Conservation (phyloP, 345 rosid genomes). For the Eucalyptus marginata region DNA sequence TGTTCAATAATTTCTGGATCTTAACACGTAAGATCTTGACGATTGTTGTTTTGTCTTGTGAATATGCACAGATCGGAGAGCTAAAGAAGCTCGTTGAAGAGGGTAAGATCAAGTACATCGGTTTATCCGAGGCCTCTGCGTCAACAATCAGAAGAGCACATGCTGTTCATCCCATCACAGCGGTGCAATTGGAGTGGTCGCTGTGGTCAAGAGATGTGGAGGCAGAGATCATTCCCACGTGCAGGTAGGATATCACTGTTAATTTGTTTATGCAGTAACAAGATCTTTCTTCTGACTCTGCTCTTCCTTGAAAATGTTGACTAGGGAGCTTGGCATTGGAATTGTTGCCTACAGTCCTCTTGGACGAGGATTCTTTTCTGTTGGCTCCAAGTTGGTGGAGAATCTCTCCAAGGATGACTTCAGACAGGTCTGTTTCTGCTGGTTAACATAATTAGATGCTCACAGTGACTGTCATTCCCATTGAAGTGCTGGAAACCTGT, state of each 20-base stretch:
- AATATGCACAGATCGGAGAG: background rate
- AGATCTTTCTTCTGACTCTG: background rate
- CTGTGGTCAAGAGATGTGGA: constrained; percentile 78
- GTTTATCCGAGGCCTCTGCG: constrained; percentile 74
- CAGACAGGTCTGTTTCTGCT: constrained; percentile 25
- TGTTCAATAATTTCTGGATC: background rate
- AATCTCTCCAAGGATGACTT: constrained; percentile 22
- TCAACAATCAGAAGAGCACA: constrained; percentile 77
- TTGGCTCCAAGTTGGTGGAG: constrained; percentile 53
- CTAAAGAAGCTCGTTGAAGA: constrained; percentile 11
- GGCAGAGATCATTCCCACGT: constrained; percentile 47
- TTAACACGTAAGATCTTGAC: background rate
- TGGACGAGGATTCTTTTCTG: constrained; percentile 55
- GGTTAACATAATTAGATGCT: background rate
- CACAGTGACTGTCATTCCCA: background rate
- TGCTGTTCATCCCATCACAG: constrained; percentile 68
- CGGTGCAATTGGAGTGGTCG: constrained; percentile 76
- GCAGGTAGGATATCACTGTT: background rate
- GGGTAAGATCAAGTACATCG: constrained; percentile 64
- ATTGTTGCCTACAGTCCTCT: constrained; percentile 69
- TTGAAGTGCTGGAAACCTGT: background rate
- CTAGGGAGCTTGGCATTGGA: constrained; percentile 70
- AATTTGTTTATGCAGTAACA: background rate
- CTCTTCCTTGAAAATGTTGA: background rate
- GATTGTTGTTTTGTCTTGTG: background rate